Evolutionary conservation across 1,284 basidiomycete species (phyloP), one percentile per base, ranked within the genome.

Genomic region (Taiwanofungus camphoratus): DNA sequence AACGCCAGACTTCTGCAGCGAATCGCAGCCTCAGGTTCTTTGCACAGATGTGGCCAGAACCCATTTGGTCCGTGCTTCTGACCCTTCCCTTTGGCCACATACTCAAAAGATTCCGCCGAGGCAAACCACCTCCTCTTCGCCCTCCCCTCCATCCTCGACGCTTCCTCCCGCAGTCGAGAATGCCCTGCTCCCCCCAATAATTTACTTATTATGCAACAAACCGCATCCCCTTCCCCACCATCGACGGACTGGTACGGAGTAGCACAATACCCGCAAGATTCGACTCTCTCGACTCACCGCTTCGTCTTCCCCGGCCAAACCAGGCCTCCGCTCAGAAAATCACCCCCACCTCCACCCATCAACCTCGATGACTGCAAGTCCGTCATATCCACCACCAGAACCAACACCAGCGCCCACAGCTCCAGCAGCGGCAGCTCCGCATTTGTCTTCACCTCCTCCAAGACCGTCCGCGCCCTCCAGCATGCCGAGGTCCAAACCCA

Each of bases 391-490:
- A 48, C 53, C 21, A 52, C 57, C 24, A 24, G 49, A 20, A 42
- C 44, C 67, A 70, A 52, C 74, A 77, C 41, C 78, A 75, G 74
- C 86, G 86, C 50, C 66, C 45, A 41, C 58, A 23, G 48, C 42
- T 19, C 38, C 32, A 3, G 40, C 11, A 8, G 43, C 46, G 46
- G 40, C 16, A 30, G 45, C n/a, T 51, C 51, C 19, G 53, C 60
- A 6, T 60, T 59, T 45, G 57, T 60, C 40, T 62, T 59, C 52
- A 58, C 60, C 21, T 60, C 58, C 4, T 60, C 60, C 27, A 57
- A 55, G 30, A 56, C 51, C 12, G 26, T 53, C 29, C 52, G 51
- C 30, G 42, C 46, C 12, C 51, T 52, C 12, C 53, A 52, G 30
- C 41, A 38, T n/a, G 38, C 46, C 21, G 45, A 42, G 4, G 41